A percentile compares a stretch with the other conserved stretches of the same genome.
phyloP scores from a whole-genome alignment of 176 grass and related monocot species.

The Phoenix roebelenii region DNA sequence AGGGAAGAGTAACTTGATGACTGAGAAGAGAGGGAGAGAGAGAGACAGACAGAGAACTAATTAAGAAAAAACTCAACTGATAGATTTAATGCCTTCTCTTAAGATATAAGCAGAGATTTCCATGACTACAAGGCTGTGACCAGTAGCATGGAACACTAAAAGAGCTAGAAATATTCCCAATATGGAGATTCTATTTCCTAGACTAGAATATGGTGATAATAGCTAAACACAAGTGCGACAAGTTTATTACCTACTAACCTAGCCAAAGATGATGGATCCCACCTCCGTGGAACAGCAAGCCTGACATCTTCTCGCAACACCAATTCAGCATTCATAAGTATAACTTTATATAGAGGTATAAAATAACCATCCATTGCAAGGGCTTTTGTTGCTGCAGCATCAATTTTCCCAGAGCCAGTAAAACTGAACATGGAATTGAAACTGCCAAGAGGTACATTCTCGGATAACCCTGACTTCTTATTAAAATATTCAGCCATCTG shows the following conservation, averaged over 20 bases:
- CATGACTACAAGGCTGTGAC: no score
- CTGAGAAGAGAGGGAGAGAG: not conserved
- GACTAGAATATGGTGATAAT: conserved; percentile 19
- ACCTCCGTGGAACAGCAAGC: conserved; percentile 54
- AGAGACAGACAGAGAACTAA: not conserved
- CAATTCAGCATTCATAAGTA: conserved; percentile 39
- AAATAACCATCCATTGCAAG: conserved; percentile 73
- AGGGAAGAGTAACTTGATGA: conserved; percentile 15
- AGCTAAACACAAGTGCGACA: conserved; percentile 51
- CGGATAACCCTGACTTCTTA: conserved; percentile 51
- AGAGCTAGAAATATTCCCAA: not conserved
- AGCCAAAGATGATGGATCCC: conserved; percentile 91
- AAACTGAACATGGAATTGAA: conserved; percentile 96
- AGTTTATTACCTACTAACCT: conserved; percentile 99
- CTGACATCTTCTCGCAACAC: conserved; percentile 46
- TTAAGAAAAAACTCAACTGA: not conserved
- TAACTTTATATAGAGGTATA: conserved; percentile 51
- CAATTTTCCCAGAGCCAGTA: conserved; percentile 76
- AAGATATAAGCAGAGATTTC: no score
- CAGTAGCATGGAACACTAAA: no score
- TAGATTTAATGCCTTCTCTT: no score
- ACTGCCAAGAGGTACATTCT: conserved; percentile 66
- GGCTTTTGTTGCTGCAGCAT: conserved; percentile 59
- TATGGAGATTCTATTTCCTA: conserved; percentile 4
- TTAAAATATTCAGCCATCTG: conserved; percentile 98